Evolutionary conservation across 1,284 basidiomycete species (phyloP).

Genomic region (Irpex lacteus): DNA sequence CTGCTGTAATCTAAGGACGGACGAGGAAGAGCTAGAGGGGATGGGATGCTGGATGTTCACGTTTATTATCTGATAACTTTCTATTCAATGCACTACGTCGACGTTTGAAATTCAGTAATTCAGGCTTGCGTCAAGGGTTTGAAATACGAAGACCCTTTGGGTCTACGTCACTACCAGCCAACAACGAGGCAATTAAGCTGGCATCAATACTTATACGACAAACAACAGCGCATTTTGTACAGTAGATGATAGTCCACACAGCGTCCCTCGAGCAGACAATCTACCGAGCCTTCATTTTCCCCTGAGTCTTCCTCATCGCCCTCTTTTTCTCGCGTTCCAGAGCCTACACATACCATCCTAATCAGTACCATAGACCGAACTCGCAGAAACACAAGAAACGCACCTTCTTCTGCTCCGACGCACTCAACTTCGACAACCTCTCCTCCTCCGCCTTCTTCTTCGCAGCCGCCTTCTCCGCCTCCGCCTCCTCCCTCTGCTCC

Average conservation of each 20-base stretch:
- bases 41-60: neutral
- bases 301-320: constrained; percentile 63
- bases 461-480: constrained; percentile 75
- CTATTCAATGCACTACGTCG: neutral
- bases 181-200: neutral
- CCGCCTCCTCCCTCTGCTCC: constrained; percentile 72
- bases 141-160: neutral
- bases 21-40: neutral
- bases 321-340: constrained; percentile 78
- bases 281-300: constrained; percentile 41
- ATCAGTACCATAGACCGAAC: constrained; percentile 1
- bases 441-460: constrained; percentile 60
- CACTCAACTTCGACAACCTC: constrained; percentile 62
- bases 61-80: neutral
- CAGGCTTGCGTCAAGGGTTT: neutral
- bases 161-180: neutral
- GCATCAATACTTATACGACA: neutral
- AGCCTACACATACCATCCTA: constrained; percentile 35
- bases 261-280: neutral
- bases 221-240: neutral
- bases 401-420: constrained; percentile 45
- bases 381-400: neutral
- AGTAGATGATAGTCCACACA: constrained; percentile 38
- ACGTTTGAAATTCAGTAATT: neutral
- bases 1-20: neutral